Evolutionary conservation across 768 basidiomycete genomes (phyloP), one percentile per base, ranked within the genome.

Genomic region (Mycena floridula): DNA sequence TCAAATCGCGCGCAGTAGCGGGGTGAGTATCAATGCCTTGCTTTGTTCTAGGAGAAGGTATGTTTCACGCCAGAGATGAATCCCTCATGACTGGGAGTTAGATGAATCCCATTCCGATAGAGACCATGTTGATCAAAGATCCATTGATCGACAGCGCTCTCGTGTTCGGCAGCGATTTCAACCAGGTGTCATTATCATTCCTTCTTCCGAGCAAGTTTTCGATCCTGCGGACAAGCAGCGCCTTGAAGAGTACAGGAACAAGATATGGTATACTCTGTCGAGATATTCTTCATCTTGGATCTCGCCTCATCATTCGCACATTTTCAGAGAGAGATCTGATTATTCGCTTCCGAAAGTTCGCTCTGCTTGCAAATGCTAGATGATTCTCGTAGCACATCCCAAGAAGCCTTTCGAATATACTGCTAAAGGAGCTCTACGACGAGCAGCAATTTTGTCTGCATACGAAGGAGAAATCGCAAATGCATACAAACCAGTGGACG

Each of bases 1-100:
- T 43, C 70, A 71, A 48, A 66, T 70, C 35, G 60, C 66, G 57
- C 58, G 65, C 22, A 58, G 51, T 24, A 67, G 58, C 23, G 67
- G 67, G 20, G 64, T 66, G 47, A 66, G 63, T 58, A 63, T 63
- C 37, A 60, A 64, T 63, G 37, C 11, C 25, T 48, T 20, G 16
- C 39, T 45, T 23, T 7, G 13, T 3, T 6, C 28, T 26, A 13
- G 7, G 12, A 25, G 22, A 24, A 35, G 13, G 13, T 48, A 23
- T 25, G 7, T 25, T 40, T 11, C 25, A 27, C 25, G 15, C 15
- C 25, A 6, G 16, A 60, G 70, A 59, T 61, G 46, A 64, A 62
- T 51, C 43, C 71, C 43, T 49, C 61, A 42, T 54, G 68, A 44
- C 25, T 69, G 50, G 57, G 57, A 62, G 25, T 22, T n/a, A n/a